A percentile compares a stretch with the other conserved stretches of the same genome.
phyloP scores from a whole-genome alignment of 495 filamentous ascomycete genomes.

The Penicillium antarcticum region DNA sequence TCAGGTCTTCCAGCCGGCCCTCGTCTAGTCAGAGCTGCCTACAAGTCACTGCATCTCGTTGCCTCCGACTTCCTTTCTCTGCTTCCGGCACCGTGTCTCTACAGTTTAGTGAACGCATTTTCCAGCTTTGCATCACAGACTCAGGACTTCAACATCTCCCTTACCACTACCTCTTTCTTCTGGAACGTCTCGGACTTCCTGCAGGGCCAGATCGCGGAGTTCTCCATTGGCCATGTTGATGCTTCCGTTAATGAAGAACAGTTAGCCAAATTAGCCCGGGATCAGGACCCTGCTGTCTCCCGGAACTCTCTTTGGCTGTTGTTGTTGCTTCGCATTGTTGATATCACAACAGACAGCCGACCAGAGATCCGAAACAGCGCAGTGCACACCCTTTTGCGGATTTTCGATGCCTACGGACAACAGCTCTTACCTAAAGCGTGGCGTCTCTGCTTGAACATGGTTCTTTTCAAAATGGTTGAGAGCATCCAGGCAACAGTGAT shows the following conservation, averaged over 20 bases:
- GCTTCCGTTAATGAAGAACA: conserved; percentile 39
- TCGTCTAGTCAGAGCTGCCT: conserved; percentile 77
- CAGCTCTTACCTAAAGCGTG: conserved; percentile 74
- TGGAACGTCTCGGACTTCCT: conserved; percentile 93
- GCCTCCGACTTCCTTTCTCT: conserved; percentile 89
- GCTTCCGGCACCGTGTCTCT: conserved; percentile 72
- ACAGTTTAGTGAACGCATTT: conserved; percentile 83
- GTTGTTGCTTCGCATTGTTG: conserved; percentile 72
- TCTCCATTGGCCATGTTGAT: conserved; percentile 40
- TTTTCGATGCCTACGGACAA: conserved; percentile 88
- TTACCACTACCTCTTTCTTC: conserved; percentile 92
- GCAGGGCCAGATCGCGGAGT: conserved; percentile 42
- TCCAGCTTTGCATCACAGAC: conserved; percentile 81
- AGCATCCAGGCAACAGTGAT: conserved; percentile 31
- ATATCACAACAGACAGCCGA: conserved; percentile 71
- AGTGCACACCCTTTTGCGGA: conserved; percentile 84
- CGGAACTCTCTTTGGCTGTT: conserved; percentile 74
- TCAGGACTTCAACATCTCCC: conserved; percentile 91
- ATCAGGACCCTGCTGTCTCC: conserved; percentile 37
- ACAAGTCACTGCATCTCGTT: conserved; percentile 84
- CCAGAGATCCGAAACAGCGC: conserved; percentile 89
- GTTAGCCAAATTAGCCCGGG: conserved; percentile 31
- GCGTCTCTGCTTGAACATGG: conserved; percentile 75
- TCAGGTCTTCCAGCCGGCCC: conserved; percentile 55
- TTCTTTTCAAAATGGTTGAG: conserved; percentile 73